Percentiles rank a stretch among this genome's conserved stretches.
Evolutionary conservation across 2,329 filamentous ascomycete species (phyloP).

Genomic region (Fusarium succisae): DNA sequence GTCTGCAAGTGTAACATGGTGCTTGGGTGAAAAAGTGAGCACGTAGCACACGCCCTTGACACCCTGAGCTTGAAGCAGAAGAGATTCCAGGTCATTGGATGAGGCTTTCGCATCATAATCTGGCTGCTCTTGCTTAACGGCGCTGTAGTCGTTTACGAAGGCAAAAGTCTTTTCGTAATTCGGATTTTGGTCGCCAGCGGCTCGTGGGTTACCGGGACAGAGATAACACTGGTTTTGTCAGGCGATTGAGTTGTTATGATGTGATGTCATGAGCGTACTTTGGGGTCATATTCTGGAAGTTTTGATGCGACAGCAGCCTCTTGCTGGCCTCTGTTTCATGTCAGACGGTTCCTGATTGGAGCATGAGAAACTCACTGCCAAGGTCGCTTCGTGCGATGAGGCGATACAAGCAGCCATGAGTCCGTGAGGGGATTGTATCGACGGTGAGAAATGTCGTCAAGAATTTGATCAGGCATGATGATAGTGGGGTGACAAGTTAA

Average conservation of each 20-base stretch:
- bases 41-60: conserved; percentile 98
- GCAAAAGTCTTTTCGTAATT: conserved; percentile 88
- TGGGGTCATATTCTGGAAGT: conserved; percentile 83
- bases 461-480: conserved; percentile 76
- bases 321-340: conserved; percentile 72
- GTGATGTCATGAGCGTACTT: conserved; percentile 53
- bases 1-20: conserved; percentile 93
- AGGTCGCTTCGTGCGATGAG: conserved; percentile 94
- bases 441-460: conserved; percentile 96
- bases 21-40: conserved; percentile 89
- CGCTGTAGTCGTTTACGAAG: conserved; percentile 97
- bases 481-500: conserved; percentile 25
- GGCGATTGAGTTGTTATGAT: not conserved
- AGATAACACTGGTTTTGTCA: conserved; percentile 77
- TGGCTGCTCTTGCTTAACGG: conserved; percentile 91
- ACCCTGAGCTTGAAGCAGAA: conserved; percentile 82
- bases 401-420: conserved; percentile 93
- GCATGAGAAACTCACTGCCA: conserved; percentile 80
- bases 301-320: conserved; percentile 74
- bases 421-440: conserved; percentile 92
- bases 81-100: conserved; percentile 70
- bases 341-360: not conserved
- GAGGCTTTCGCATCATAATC: conserved; percentile 68
- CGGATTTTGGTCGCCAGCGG: conserved; percentile 87
- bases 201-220: conserved; percentile 89